Evolutionary conservation across 2,329 filamentous ascomycete genomes (phyloP), one percentile per base, ranked within the genome.

Genomic region (Alternaria metachromatica): DNA sequence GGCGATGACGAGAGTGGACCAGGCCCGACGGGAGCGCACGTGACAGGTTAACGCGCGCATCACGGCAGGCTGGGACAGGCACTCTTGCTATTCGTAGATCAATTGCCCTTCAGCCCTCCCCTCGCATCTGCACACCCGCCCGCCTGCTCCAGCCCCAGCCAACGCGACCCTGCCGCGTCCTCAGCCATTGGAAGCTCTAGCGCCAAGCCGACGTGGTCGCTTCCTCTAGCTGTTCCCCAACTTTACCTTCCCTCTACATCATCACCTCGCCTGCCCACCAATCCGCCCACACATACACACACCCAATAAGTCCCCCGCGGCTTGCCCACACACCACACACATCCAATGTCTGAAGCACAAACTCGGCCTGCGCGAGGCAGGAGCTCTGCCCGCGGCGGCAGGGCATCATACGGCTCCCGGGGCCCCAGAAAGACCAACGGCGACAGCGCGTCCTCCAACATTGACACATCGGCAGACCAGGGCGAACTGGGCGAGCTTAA

Each of bases 321-420:
- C 68, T 67, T 68, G 65, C 61, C 54, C 69, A 82, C 77, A 76
- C 78, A 76, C 80, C 79, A 73, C 77, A 79, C 76, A 80, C 76
- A 83, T 82, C 80, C 83, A 81, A 98, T 98, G 96, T 97, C 96
- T 88, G 95, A 98, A 88, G 89, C 92, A 85, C 91, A 94, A 87
- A 88, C 91, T 84, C 89, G 94, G 87, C 88, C 92, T 81, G 87
- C 92, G 84, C 93, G 95, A 85, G 94, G 95, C 84, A 92, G 96
- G 88, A 93, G 93, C 85, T 91, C 93, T 81, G 88, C 90, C 83
- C 91, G 95, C 82, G 94, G 94, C 80, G 94, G 93, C 79, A 89
- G 92, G 82, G 91, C 87, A 78, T 85, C 87, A 78, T 85, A 88
- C 83, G 83, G 84, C 79, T 83, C 87, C 76, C 85, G 88, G 82